phyloP scores from a whole-genome alignment of 176 grass and related monocot genomes.

The Cenchrus fungigraminus region DNA sequence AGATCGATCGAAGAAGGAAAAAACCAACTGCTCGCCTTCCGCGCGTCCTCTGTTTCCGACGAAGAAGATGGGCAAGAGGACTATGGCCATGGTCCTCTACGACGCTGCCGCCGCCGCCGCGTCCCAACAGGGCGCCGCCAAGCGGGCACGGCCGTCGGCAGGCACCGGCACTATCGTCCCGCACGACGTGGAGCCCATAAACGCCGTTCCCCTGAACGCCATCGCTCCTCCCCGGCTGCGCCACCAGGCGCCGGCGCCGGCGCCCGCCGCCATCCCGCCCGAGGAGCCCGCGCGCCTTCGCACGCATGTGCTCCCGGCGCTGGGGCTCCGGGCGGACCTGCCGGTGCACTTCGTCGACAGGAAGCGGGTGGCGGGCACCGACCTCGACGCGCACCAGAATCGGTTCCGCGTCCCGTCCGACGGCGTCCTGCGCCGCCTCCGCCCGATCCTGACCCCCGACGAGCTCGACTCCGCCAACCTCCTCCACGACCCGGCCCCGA shows the following conservation, averaged over 20 bases:
- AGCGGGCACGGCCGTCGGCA: not conserved
- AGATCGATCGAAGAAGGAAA: not conserved
- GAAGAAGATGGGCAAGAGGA: not conserved
- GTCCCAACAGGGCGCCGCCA: not conserved
- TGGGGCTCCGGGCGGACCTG: slow-evolving; percentile 4
- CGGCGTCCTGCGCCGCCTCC: not conserved
- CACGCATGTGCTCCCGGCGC: not conserved
- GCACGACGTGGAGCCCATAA: not conserved
- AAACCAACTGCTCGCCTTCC: not conserved
- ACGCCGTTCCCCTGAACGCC: not conserved
- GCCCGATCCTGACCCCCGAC: not conserved
- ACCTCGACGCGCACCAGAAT: slow-evolving; percentile 42
- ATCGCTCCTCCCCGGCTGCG: not conserved
- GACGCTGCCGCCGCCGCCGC: not conserved
- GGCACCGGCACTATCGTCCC: not conserved
- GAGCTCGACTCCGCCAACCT: not conserved
- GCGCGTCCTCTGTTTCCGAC: no score
- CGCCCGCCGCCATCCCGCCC: not conserved
- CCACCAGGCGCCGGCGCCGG: no score
- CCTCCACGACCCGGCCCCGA: no score
- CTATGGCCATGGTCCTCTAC: slow-evolving; percentile 1
- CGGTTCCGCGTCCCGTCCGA: slow-evolving; percentile 35
- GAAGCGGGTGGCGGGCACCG: not conserved
- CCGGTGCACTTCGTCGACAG: slow-evolving; percentile 32
- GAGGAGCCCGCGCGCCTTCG: slow-evolving; percentile 31